Evolutionary conservation across 768 basidiomycete species (phyloP), one percentile per base, ranked within the genome.

Genomic region (Xerocomus potaroensis): DNA sequence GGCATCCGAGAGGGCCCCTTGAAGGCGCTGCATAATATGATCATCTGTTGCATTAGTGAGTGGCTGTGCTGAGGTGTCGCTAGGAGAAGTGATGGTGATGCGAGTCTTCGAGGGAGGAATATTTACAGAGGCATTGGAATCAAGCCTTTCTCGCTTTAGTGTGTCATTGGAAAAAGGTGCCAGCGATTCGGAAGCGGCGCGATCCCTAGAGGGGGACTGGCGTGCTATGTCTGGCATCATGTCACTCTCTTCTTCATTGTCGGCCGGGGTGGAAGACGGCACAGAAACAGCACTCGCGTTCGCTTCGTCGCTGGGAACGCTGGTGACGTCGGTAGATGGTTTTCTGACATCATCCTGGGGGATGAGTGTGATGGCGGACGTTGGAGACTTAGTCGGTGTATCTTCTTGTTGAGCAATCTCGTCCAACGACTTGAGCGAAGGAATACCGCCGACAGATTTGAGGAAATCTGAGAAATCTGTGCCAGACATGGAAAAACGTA

Each of bases 401-500:
- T 71, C 61, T 9, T 76, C 61, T 43, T 74, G 60, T 21, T 59
- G 72, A 5, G 74, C 69, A 29, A 83, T 64, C 37, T 71, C 68
- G 32, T 76, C 73, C 39, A 79, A 58, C 15, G 73, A 69, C 55
- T 74, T 72, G 47, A 76, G 60, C 9, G 77, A 67, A 9, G 73
- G 71, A 21, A 72, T 60, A 16, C 76, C 77, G 30, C 76, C 78
- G 6, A 81, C 78, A 26, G 79, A 77, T 55, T 67, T 79, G 41
- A 88, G 74, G 15, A 88, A 65, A 48, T 87, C 85, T 0, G 83
- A 80, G 59, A 97, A 93, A 62, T 95, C 92, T 0, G 80, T 72
- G 37, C 82, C 78, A 48, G 81, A 86, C 69, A 95, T 76, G 14
- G 92, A 94, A 64, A 95, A 86, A n/a, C 89, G 81, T 58, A 95